Conservation (phyloP, 768 basidiomycete genomes). For the Kwoniella pini region DNA sequence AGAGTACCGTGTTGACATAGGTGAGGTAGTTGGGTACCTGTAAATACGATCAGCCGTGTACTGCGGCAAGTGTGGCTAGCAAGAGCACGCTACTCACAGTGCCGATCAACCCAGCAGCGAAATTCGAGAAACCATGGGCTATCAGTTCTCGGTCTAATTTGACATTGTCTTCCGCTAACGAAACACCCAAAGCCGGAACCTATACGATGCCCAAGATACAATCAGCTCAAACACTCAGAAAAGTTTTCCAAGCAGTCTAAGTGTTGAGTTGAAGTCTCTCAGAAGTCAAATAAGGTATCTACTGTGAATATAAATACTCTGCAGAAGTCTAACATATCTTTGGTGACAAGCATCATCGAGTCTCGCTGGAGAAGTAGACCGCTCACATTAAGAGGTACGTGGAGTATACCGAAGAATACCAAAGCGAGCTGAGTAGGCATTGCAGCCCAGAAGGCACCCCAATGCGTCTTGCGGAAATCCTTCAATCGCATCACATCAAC, state of each 20-base stretch:
- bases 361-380: background rate
- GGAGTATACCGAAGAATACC: slow-evolving; percentile 56
- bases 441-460: slow-evolving; percentile 71
- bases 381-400: slow-evolving; percentile 54
- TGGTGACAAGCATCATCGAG: slow-evolving; percentile 10
- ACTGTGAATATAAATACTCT: slow-evolving; percentile 7
- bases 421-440: slow-evolving; percentile 93
- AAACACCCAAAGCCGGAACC: slow-evolving; percentile 89
- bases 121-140: slow-evolving; percentile 87
- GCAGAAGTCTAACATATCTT: slow-evolving; percentile 14
- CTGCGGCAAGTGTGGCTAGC: background rate
- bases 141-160: slow-evolving; percentile 91
- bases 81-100: slow-evolving; percentile 64
- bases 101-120: slow-evolving; percentile 75
- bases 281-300: slow-evolving; percentile 6
- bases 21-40: slow-evolving; percentile 70
- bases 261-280: slow-evolving; percentile 2
- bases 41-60: background rate
- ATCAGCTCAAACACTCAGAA: no score
- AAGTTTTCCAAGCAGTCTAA: no score
- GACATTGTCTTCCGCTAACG: slow-evolving; percentile 77
- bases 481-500: background rate
- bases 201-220: no score
- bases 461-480: slow-evolving; percentile 68
- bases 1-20: slow-evolving; percentile 59